Percentiles rank a stretch among this genome's conserved stretches.
phyloP scores from a whole-genome alignment of 2,329 filamentous ascomycete genomes.

The Arthrinium puccinioides region DNA sequence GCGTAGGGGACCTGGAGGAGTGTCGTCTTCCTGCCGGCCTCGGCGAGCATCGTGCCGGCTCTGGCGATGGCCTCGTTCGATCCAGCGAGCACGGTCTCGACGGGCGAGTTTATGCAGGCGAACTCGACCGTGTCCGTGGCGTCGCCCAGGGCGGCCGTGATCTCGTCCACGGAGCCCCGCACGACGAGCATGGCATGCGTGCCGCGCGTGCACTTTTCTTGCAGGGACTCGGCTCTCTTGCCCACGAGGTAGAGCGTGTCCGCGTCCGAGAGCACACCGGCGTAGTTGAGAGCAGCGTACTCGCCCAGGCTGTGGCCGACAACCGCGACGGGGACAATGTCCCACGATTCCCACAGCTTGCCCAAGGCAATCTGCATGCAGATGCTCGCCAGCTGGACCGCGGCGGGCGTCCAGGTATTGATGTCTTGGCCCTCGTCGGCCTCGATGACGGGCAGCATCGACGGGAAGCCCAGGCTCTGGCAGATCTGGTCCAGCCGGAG shows the following conservation, averaged over 20 bases:
- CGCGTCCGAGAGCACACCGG: slow-evolving; percentile 58
- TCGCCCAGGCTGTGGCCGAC: slow-evolving; percentile 61
- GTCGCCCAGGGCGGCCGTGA: no score
- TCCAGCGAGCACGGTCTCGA: slow-evolving; percentile 56
- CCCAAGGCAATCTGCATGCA: slow-evolving; percentile 46
- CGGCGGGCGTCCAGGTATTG: slow-evolving; percentile 30
- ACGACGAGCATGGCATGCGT: slow-evolving; percentile 50
- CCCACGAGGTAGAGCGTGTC: slow-evolving; percentile 66
- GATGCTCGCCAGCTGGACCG: slow-evolving; percentile 39
- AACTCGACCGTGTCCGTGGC: slow-evolving; percentile 29
- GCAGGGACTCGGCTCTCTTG: slow-evolving; percentile 52
- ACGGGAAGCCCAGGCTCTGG: slow-evolving; percentile 39
- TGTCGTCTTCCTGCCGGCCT: slow-evolving; percentile 1
- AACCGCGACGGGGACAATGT: slow-evolving; percentile 41
- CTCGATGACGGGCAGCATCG: slow-evolving; percentile 39
- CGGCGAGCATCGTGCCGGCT: no score
- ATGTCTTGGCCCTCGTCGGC: slow-evolving; percentile 28
- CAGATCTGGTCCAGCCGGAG: slow-evolving; percentile 46
- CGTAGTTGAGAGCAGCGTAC: slow-evolving; percentile 60
- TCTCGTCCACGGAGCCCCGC: slow-evolving; percentile 32
- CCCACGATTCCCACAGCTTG: slow-evolving; percentile 41
- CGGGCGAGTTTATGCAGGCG: slow-evolving; percentile 65
- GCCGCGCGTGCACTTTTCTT: slow-evolving; percentile 50
- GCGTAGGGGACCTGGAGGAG: slow-evolving; percentile 4
- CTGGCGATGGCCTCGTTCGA: background rate